These are phyloP conservation scores for Wickerhamiella brachini DNA, from an alignment of 805 yeast species.

Conservation along the genomic window DNA sequence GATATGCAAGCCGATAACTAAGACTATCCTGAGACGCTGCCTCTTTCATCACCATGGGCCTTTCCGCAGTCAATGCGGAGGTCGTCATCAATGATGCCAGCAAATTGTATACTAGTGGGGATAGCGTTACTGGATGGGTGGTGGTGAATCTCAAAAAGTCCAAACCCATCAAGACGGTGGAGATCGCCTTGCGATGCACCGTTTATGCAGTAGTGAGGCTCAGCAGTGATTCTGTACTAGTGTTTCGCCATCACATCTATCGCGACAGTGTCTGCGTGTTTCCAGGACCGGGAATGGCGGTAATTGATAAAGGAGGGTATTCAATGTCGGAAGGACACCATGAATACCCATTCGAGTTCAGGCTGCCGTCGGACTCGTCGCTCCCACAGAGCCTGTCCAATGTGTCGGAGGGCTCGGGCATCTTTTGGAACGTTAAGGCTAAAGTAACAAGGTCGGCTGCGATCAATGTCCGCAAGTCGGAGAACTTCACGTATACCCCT, in stretches of 20 bases:
- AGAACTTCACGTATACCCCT: background rate
- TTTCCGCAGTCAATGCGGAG: background rate
- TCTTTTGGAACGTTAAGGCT: background rate
- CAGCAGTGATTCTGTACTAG: background rate
- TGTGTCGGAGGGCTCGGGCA: background rate
- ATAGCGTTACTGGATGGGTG: background rate
- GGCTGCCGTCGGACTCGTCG: background rate
- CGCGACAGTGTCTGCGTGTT: background rate
- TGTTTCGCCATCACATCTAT: background rate
- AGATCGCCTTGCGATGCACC: background rate
- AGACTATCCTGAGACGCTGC: background rate
- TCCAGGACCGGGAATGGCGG: background rate
- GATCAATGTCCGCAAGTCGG: background rate
- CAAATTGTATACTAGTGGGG: background rate
- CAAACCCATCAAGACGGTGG: background rate
- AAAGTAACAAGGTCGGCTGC: background rate
- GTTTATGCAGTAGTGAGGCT: background rate
- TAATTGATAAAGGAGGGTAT: background rate
- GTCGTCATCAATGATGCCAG: background rate
- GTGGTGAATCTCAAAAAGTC: background rate
- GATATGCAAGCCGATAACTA: background rate
- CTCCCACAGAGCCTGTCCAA: background rate
- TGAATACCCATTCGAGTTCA: background rate
- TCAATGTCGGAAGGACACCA: background rate
- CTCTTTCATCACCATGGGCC: background rate